Evolutionary conservation across 2,329 filamentous ascomycete genomes (phyloP), one percentile per base, ranked within the genome.

Genomic region (Chalara sp.): DNA sequence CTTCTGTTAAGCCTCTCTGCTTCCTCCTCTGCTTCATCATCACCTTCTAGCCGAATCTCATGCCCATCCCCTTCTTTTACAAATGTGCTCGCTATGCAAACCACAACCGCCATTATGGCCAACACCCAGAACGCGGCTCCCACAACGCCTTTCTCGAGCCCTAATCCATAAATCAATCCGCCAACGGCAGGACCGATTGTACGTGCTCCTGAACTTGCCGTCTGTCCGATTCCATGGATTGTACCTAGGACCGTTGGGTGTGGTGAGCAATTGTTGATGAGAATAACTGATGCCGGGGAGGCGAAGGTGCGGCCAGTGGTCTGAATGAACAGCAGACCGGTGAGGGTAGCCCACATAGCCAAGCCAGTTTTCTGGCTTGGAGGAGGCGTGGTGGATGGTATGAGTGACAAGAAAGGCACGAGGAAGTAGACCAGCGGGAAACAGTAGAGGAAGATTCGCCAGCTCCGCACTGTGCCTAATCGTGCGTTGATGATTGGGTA

Each of bases 361-460:
- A 0, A 82, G 83, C 35, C 35, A 37, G 35, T 10, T 37, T 8
- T 10, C 8, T 8, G 35, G 8, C n/a, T n/a, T 6, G 63, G 63
- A 3, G 63, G 59, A 1, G 60, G 49, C 0, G 58, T 58, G 6
- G 54, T 60, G 1, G 62, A 65, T 0, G 84, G 86, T 1, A 90
- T 73, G 32, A 90, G 67, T 1, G 86, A 78, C 10, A 92, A 75
- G 62, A 84, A 90, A 0, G 87, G 88, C 37, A 86, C 76, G 7
- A 86, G 63, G 7, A 81, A 70, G 65, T 92, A 92, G 0, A 83
- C 77, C 7, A 87, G 32, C 0, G 87, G 85, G 55, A 90, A 91
- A 46, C 84, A 76, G 41, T 83, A 76, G 1, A 91, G 71, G 39
- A 82, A 87, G n/a, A 76, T 67, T 4, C 83, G 79, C 74, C 84